Evolutionary conservation across 371 early-diverging fungal genomes (phyloP), one percentile per base, ranked within the genome.

Genomic region (Mortierella sp.): DNA sequence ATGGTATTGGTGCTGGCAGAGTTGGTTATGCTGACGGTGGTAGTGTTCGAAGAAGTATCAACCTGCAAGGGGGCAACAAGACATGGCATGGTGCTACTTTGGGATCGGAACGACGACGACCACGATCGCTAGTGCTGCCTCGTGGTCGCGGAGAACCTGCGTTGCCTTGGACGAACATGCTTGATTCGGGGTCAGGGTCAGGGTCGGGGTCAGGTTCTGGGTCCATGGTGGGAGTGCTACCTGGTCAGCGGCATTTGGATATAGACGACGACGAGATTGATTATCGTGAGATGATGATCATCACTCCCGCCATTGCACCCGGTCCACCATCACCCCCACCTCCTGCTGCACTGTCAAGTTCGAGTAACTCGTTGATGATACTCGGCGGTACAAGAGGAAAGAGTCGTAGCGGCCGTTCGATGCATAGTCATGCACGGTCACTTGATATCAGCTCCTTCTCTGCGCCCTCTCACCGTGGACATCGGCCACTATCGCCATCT

Each of bases 381-480:
- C 54, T 3, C 8, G 35, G 21, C 10, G 54, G 24, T 29, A 35
- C 14, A 29, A 16, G 32, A 32, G 60, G 60, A 27, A 60, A 60
- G 18, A 18, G 60, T 32, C 32, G 60, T 32, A 29, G 44, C 18
- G 48, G 56, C 43, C 78, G 75, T 12, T 55, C 70, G 4, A 27
- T 48, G 46, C 82, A 78, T 63, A 72, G 72, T 11, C 72, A 78
- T 68, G 78, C 78, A 3, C 71, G 74, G 3, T 82, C 82, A 16
- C 48, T 78, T 11, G 82, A 82, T 51, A 35, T 78, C 7, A 41
- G 74, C 7, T 41, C 76, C 11, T 41, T 54, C 43, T 35, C 41
- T 0, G n/a, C n/a, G 21, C 38, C 56, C 16, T 18, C 21, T 21
- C 44, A 65, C 21, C 65, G 21, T 16, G 65, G 38, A 6, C 60